A percentile compares a stretch with the other conserved stretches of the same genome.
phyloP scores from a whole-genome alignment of 176 grass and related monocot genomes.

The Saccharum spontaneum region DNA sequence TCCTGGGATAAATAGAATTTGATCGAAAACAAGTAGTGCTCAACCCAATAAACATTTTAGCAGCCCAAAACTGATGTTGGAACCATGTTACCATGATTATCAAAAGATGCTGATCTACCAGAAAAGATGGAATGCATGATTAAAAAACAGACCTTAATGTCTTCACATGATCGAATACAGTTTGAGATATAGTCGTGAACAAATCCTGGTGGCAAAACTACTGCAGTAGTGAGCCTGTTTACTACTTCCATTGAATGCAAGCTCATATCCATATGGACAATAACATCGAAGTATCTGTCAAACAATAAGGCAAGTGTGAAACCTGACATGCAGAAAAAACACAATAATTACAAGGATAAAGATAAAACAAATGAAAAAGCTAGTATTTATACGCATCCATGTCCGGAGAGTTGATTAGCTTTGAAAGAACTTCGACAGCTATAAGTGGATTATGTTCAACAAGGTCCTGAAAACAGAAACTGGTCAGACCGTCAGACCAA shows the following conservation, averaged over 20 bases:
- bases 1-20: not conserved
- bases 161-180: slow-evolving; percentile 87
- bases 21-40: slow-evolving; percentile 7
- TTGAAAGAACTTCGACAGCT: slow-evolving; percentile 88
- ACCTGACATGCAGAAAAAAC: slow-evolving; percentile 11
- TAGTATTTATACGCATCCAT: slow-evolving; percentile 63
- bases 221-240: slow-evolving; percentile 88
- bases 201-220: slow-evolving; percentile 79
- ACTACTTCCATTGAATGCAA: slow-evolving; percentile 99
- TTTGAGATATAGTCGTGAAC: slow-evolving; percentile 98
- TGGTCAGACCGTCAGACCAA: slow-evolving; percentile 5
- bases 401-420: slow-evolving; percentile 82
- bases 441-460: slow-evolving; percentile 89
- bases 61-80: not conserved
- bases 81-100: slow-evolving; percentile 22
- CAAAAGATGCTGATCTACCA: slow-evolving; percentile 1
- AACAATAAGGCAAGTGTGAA: slow-evolving; percentile 32
- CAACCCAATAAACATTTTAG: not conserved
- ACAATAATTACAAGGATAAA: slow-evolving; percentile 12
- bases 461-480: slow-evolving; percentile 67
- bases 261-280: slow-evolving; percentile 98
- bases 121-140: not conserved
- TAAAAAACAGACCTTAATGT: slow-evolving; percentile 68
- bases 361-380: slow-evolving; percentile 27
- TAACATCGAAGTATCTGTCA: slow-evolving; percentile 75